Evolutionary conservation across 331 rosid genomes (phyloP).

Genomic region (Phaseolus coccineus): DNA sequence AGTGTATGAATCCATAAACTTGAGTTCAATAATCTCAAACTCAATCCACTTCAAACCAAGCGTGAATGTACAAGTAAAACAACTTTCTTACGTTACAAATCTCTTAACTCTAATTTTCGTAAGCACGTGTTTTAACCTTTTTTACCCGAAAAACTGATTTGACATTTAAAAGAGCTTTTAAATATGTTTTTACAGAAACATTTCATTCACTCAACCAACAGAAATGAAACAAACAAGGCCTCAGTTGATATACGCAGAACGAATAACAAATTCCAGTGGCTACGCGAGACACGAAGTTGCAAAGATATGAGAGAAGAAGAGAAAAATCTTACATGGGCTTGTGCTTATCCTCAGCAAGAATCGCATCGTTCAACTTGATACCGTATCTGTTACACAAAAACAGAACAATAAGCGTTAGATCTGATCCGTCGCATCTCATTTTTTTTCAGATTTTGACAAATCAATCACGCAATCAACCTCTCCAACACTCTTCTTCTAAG

Average conservation of each 20-base stretch:
- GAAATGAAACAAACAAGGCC: not conserved
- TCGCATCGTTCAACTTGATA: conserved; percentile 80
- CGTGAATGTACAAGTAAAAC: not conserved
- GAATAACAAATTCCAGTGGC: no score
- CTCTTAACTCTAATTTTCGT: not conserved
- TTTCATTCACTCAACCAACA: not conserved
- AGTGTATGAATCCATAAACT: not conserved
- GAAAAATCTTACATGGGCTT: conserved; percentile 69
- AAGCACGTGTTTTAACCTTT: not conserved
- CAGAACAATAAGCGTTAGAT: conserved; percentile 36
- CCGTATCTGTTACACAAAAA: conserved; percentile 63
- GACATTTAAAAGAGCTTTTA: not conserved
- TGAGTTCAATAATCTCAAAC: not conserved
- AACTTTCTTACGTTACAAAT: not conserved
- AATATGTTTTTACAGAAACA: not conserved
- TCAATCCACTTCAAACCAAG: not conserved
- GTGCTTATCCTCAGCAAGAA: conserved; percentile 95
- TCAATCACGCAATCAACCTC: not conserved
- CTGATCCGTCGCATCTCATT: not conserved
- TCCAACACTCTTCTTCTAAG: not conserved
- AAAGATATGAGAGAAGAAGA: not conserved
- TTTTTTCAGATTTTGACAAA: not conserved
- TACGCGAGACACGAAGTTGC: not conserved
- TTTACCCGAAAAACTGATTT: not conserved
- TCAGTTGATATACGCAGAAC: no score